Evolutionary conservation across 306 rosid species (phyloP), one percentile per base, ranked within the genome.

Genomic region (Inga laurina): DNA sequence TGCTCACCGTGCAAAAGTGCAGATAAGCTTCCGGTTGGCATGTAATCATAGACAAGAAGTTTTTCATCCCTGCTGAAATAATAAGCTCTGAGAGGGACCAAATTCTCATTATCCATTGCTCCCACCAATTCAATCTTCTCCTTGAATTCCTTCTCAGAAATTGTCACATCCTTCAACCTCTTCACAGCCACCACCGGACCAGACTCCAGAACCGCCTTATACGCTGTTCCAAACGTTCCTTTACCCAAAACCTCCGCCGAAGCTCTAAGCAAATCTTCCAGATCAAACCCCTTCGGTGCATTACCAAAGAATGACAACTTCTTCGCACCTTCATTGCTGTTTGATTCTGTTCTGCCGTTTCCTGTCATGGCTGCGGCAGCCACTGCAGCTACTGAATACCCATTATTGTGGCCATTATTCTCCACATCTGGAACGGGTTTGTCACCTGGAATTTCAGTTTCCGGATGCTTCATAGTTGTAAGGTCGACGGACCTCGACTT

Each of bases 241-340:
- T 91, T 91, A 39, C 93, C 94, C 86, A 91, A 86, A 41, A 91
- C 94, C 88, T 91, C 94, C 3, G 94, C 94, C 32, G 94, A 91
- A n/a, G 94, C 94, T 64, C 94, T 89, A 59, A 91, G 80, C 85
- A 91, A 86, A 88, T 91, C 94, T 82, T 91, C 94, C 71, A 91
- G 76, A 86, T 88, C 93, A 75, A 91, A 91, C 75, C 83, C 90
- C 79, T 84, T 89, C 5, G 82, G 81, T 0, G 81, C 81, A 81
- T 83, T 86, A 6, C 91, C 89, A 46, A 89, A 91, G 79, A 91
- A 89, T 43, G 87, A 82, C 89, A 91, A 75, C 78, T 89, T 91
- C 61, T 91, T 91, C 1, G 57, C 88, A 2, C 82, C 85, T 34
- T 75, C 75, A 18, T 30, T 80, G 2, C 2, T 30, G 41, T 85